phyloP scores from a whole-genome alignment of 1,284 basidiomycete genomes.

The Cryptococcus sp. region DNA sequence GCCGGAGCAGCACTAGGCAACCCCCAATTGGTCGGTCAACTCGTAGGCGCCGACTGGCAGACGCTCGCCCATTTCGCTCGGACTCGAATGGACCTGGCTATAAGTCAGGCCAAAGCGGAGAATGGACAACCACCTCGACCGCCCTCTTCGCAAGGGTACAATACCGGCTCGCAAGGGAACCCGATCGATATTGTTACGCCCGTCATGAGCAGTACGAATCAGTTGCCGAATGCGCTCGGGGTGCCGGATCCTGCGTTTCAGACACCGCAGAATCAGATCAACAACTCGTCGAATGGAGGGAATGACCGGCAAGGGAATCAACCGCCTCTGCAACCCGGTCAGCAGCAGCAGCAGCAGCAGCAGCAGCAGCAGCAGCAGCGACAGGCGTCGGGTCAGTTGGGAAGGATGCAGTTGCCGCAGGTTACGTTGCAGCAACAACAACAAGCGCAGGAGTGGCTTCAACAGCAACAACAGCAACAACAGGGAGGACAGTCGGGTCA shows the following conservation, averaged over 20 bases:
- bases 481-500: neutral
- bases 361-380: neutral
- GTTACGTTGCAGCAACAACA: conserved; percentile 1
- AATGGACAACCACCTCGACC: neutral
- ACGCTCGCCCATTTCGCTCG: conserved; percentile 1
- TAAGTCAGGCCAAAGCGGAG: neutral
- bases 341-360: neutral
- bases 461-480: conserved; percentile 2
- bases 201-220: neutral
- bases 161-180: conserved; percentile 2
- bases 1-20: conserved; percentile 1
- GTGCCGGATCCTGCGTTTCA: neutral
- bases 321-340: neutral
- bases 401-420: neutral
- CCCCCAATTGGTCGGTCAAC: neutral
- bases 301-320: neutral
- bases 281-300: neutral
- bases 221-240: neutral
- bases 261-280: conserved; percentile 1
- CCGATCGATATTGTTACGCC: conserved; percentile 11
- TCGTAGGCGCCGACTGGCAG: conserved; percentile 2
- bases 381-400: neutral
- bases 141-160: neutral
- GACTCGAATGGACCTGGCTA: neutral
- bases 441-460: conserved; percentile 1